A percentile compares a stretch with the other conserved stretches of the same genome.
phyloP scores from a whole-genome alignment of 2,329 filamentous ascomycete genomes.

The Colletotrichum liriopes region DNA sequence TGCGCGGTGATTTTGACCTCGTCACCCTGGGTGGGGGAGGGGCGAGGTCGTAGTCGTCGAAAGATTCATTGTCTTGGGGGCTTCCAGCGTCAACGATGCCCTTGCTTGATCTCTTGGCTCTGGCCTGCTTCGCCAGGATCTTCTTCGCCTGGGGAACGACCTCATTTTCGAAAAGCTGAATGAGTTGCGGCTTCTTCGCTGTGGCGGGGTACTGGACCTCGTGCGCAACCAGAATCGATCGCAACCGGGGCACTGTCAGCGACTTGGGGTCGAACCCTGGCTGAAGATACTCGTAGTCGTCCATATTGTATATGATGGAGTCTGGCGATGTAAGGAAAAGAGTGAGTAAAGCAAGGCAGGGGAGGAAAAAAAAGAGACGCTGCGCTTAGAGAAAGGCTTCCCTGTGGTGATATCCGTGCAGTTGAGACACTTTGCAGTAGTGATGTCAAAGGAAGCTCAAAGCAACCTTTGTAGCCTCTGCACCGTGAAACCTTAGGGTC shows the following conservation, averaged over 20 bases:
- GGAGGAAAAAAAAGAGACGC: conserved; percentile 1
- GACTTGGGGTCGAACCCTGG: conserved; percentile 87
- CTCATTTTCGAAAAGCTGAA: conserved; percentile 86
- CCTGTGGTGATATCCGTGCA: conserved; percentile 5
- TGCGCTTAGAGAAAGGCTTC: conserved; percentile 15
- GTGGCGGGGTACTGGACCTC: conserved; percentile 88
- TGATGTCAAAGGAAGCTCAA: conserved; percentile 32
- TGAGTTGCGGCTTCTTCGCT: conserved; percentile 91
- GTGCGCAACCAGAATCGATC: conserved; percentile 92
- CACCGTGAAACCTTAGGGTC: neutral
- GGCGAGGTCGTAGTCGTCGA: conserved; percentile 72
- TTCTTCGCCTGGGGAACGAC: conserved; percentile 84
- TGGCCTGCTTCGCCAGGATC: conserved; percentile 81
- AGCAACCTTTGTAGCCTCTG: conserved; percentile 14
- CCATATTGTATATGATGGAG: conserved; percentile 61
- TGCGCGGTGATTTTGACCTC: conserved; percentile 70
- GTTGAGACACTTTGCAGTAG: conserved; percentile 32
- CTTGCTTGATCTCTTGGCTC: conserved; percentile 87
- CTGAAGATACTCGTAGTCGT: conserved; percentile 85
- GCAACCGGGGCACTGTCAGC: conserved; percentile 89
- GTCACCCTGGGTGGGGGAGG: conserved; percentile 65
- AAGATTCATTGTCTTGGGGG: conserved; percentile 76
- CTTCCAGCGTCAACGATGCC: conserved; percentile 83
- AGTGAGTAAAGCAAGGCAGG: neutral
- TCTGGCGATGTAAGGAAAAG: conserved; percentile 4